Conservation (phyloP, 2,329 filamentous ascomycete species). For the Huntiella abstrusa region DNA sequence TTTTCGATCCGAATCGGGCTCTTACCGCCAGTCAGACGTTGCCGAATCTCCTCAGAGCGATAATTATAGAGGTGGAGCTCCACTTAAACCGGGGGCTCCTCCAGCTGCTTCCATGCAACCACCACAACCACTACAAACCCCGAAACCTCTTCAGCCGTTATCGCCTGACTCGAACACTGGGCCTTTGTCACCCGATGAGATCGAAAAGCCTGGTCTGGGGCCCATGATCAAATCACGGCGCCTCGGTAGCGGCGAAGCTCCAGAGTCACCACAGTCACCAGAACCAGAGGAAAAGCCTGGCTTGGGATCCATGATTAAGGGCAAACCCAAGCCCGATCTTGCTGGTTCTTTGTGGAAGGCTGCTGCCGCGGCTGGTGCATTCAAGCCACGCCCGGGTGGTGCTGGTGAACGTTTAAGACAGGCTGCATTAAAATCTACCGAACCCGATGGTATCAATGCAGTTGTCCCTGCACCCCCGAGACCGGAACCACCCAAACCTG, state of each 20-base stretch:
- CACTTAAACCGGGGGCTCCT: neutral
- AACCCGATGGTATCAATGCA: conserved; percentile 73
- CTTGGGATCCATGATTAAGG: conserved; percentile 78
- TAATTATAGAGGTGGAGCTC: conserved; percentile 5
- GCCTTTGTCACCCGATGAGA: conserved; percentile 15
- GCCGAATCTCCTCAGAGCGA: conserved; percentile 9
- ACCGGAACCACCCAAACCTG: conserved; percentile 15
- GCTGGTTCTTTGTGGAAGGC: conserved; percentile 65
- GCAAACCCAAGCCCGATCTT: conserved; percentile 55
- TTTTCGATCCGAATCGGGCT: conserved; percentile 12
- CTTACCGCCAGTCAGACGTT: conserved; percentile 11
- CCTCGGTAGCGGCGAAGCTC: conserved; percentile 30
- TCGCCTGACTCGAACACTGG: conserved; percentile 14
- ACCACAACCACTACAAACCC: conserved; percentile 5
- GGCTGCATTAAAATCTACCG: conserved; percentile 34
- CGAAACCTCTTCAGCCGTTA: conserved; percentile 10
- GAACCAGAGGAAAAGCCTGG: conserved; percentile 43
- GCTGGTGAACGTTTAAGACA: conserved; percentile 62
- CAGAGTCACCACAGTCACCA: conserved; percentile 4
- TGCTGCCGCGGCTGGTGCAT: conserved; percentile 42
- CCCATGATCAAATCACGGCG: conserved; percentile 66
- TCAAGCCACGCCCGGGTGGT: conserved; percentile 76
- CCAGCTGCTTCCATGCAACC: conserved; percentile 11
- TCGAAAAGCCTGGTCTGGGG: conserved; percentile 50
- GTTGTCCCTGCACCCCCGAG: conserved; percentile 64